Conservation (phyloP, 805 yeast species). For the Cyberlindnera maritima region DNA sequence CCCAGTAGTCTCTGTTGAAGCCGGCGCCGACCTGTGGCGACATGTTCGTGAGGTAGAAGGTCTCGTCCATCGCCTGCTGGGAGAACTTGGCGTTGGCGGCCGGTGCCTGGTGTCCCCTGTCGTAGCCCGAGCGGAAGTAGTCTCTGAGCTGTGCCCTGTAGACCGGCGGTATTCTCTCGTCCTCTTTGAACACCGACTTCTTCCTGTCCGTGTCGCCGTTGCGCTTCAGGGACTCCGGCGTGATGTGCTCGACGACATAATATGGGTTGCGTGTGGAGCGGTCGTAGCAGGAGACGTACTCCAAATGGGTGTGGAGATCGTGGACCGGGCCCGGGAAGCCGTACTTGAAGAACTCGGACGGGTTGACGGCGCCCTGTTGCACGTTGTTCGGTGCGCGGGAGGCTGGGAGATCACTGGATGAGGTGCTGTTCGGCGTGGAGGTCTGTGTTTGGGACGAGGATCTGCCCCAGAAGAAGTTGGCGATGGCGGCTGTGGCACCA, state of each 20-base stretch:
- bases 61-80: slow-evolving; percentile 92
- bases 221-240: slow-evolving; percentile 60
- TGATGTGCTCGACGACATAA: slow-evolving; percentile 85
- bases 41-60: slow-evolving; percentile 86
- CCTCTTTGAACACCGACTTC: slow-evolving; percentile 83
- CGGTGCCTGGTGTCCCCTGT: slow-evolving; percentile 96
- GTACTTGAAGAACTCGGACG: slow-evolving; percentile 79
- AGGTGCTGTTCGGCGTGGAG: slow-evolving; percentile 6
- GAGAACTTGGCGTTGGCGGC: slow-evolving; percentile 95
- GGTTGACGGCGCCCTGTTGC: slow-evolving; percentile 45
- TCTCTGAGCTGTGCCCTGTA: slow-evolving; percentile 80
- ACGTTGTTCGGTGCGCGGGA: slow-evolving; percentile 6
- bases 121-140: slow-evolving; percentile 93
- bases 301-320: slow-evolving; percentile 70
- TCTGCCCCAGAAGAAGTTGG: slow-evolving; percentile 34
- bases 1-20: slow-evolving; percentile 97
- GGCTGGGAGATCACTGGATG: not conserved
- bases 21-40: slow-evolving; percentile 98
- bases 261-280: slow-evolving; percentile 82
- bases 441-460: slow-evolving; percentile 11
- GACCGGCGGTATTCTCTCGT: slow-evolving; percentile 69
- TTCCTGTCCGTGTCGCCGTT: slow-evolving; percentile 67
- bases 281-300: slow-evolving; percentile 84
- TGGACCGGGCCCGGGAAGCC: slow-evolving; percentile 96
- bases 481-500: slow-evolving; percentile 30